Evolutionary conservation across 2,329 filamentous ascomycete species (phyloP).

Genomic region (Colletotrichum musae): DNA sequence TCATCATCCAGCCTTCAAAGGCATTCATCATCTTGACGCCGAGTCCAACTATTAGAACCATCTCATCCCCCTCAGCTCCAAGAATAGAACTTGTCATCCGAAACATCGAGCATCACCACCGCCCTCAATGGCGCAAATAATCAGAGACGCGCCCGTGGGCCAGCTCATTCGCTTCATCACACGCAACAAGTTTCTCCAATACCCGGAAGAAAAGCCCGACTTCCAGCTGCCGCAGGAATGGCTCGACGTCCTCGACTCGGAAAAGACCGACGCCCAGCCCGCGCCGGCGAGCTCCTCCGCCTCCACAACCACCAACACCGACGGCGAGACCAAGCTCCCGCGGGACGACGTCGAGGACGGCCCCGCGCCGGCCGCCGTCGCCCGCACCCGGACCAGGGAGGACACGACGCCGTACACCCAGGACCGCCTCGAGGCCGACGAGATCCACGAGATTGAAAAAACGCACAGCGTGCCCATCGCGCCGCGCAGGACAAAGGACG

Average conservation of each 20-base stretch:
- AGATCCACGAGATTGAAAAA: constrained; percentile 55
- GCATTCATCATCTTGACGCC: too few species aligned
- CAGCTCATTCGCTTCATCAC: constrained; percentile 70
- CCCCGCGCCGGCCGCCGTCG: constrained; percentile 18
- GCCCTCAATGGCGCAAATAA: constrained; percentile 40
- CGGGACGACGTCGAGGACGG: constrained; percentile 21
- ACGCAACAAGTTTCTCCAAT: constrained; percentile 66
- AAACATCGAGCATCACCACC: not conserved
- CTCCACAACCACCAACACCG: constrained; percentile 18
- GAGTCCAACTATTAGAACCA: not conserved
- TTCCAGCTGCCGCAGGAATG: constrained; percentile 65
- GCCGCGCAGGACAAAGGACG: constrained; percentile 63
- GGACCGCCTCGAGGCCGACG: constrained; percentile 54
- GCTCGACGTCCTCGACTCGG: constrained; percentile 52
- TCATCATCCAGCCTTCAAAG: too few species aligned
- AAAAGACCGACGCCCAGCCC: constrained; percentile 34
- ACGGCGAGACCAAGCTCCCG: constrained; percentile 18
- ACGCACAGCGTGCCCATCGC: constrained; percentile 64
- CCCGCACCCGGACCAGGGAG: constrained; percentile 34
- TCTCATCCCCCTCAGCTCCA: not conserved
- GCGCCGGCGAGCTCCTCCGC: constrained; percentile 30
- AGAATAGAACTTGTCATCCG: not conserved
- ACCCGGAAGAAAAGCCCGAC: constrained; percentile 71
- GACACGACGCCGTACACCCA: constrained; percentile 46
- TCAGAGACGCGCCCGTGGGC: constrained; percentile 72